Conservation (phyloP, 176 grass and related monocot genomes). For the Cenchrus fungigraminus region DNA sequence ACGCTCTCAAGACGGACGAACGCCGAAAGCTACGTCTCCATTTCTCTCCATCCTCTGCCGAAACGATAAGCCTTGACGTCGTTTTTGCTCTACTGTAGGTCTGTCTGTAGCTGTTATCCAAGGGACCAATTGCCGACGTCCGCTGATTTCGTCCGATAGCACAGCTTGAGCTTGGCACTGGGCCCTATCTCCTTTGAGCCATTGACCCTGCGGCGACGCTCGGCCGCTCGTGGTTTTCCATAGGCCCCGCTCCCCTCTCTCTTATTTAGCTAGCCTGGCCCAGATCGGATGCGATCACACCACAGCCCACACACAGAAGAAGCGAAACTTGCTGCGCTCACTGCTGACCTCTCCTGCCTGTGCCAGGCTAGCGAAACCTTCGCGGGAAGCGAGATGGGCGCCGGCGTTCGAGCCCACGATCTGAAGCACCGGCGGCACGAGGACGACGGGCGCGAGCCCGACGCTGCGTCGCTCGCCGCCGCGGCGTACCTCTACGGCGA, state of each 20-base stretch:
- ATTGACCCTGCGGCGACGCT: slow-evolving; percentile 13
- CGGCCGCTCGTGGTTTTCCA: slow-evolving; percentile 6
- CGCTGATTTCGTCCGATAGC: neutral
- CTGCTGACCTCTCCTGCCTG: neutral
- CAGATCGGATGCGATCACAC: neutral
- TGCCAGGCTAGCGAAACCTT: too few species aligned
- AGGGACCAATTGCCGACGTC: neutral
- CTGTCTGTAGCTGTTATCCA: neutral
- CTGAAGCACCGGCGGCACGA: slow-evolving; percentile 14
- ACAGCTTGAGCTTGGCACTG: too few species aligned
- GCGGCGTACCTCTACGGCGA: slow-evolving; percentile 66
- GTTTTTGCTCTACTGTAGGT: neutral
- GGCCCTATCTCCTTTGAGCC: neutral
- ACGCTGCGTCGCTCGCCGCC: slow-evolving; percentile 28
- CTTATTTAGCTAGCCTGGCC: slow-evolving; percentile 21
- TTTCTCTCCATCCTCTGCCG: neutral
- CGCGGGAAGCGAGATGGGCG: neutral
- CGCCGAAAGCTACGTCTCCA: neutral
- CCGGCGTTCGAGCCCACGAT: neutral
- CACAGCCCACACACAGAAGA: neutral
- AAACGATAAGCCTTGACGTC: slow-evolving; percentile 36
- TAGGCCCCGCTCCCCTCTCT: neutral
- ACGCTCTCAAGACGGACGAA: neutral
- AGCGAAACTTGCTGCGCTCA: neutral
- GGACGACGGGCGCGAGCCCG: neutral